These are phyloP conservation scores for Candida coleopterorum DNA, from an alignment of 805 yeast species.

Conservation along the genomic window DNA sequence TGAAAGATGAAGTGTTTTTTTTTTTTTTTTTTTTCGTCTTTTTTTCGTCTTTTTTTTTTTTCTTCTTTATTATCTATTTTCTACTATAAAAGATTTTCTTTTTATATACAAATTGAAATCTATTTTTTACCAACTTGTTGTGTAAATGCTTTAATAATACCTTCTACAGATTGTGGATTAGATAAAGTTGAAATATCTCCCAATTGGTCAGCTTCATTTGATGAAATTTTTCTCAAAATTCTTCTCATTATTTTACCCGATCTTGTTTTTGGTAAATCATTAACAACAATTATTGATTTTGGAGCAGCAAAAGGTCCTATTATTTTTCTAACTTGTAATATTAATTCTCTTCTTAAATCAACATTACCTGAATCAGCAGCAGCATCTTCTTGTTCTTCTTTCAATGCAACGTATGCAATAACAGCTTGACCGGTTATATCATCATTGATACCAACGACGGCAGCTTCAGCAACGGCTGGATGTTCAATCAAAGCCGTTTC, in stretches of 20 bases:
- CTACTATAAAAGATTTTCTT: no score
- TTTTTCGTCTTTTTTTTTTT: no score
- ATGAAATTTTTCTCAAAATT: slow-evolving; percentile 70
- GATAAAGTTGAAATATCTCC: slow-evolving; percentile 78
- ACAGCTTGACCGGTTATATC: slow-evolving; percentile 86
- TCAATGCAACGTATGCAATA: slow-evolving; percentile 74
- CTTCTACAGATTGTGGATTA: slow-evolving; percentile 69
- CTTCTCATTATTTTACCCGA: slow-evolving; percentile 87
- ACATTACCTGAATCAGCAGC: no score
- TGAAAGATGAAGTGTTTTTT: not conserved
- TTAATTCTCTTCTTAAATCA: slow-evolving; percentile 59
- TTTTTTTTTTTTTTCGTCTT: not conserved
- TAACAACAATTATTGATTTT: slow-evolving; percentile 64
- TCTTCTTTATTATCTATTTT: no score
- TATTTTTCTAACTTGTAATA: slow-evolving; percentile 68
- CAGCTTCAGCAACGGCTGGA: slow-evolving; percentile 66
- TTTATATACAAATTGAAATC: slow-evolving; percentile 6
- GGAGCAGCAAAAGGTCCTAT: slow-evolving; percentile 89
- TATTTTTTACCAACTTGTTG: slow-evolving; percentile 40
- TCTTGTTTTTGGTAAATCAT: slow-evolving; percentile 81
- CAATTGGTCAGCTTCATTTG: slow-evolving; percentile 73
- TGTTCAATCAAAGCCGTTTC: slow-evolving; percentile 80
- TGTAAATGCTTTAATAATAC: slow-evolving; percentile 47
- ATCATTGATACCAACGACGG: slow-evolving; percentile 79
- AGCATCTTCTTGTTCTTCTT: slow-evolving; percentile 38